Conservation (phyloP, 2,329 filamentous ascomycete genomes). For the Waltergamsia citrina region DNA sequence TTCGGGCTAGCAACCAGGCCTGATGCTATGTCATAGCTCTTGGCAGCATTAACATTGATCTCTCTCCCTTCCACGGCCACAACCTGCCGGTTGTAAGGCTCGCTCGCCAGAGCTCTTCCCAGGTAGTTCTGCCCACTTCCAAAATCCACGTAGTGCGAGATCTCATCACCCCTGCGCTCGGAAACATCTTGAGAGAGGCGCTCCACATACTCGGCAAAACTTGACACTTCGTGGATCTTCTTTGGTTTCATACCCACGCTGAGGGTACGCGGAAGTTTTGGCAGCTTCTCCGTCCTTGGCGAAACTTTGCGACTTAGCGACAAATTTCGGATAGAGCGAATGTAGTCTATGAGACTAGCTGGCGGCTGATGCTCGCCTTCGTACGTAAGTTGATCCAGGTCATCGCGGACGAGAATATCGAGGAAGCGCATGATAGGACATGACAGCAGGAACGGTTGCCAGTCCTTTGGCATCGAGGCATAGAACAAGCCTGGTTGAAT, state of each 20-base stretch:
- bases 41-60: slow-evolving; percentile 79
- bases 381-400: slow-evolving; percentile 38
- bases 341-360: slow-evolving; percentile 58
- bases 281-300: slow-evolving; percentile 28
- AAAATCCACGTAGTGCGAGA: slow-evolving; percentile 90
- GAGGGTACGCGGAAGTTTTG: slow-evolving; percentile 58
- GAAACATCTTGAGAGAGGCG: slow-evolving; percentile 47
- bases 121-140: slow-evolving; percentile 96
- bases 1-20: slow-evolving; percentile 65
- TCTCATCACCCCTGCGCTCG: slow-evolving; percentile 42
- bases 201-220: slow-evolving; percentile 82
- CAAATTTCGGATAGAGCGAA: slow-evolving; percentile 59
- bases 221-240: slow-evolving; percentile 86
- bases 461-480: slow-evolving; percentile 65
- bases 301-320: slow-evolving; percentile 55
- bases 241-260: slow-evolving; percentile 92
- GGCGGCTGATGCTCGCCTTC: slow-evolving; percentile 28
- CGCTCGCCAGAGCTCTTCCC: slow-evolving; percentile 73
- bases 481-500: slow-evolving; percentile 75
- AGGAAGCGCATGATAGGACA: slow-evolving; percentile 68
- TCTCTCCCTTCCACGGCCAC: slow-evolving; percentile 85
- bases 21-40: slow-evolving; percentile 73
- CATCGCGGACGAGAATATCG: slow-evolving; percentile 71
- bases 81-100: slow-evolving; percentile 78
- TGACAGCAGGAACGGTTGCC: slow-evolving; percentile 68